Base-by-base conservation (phyloP, 495 filamentous ascomycete species). In the Paragyromitra xinjiangensis region DNA sequence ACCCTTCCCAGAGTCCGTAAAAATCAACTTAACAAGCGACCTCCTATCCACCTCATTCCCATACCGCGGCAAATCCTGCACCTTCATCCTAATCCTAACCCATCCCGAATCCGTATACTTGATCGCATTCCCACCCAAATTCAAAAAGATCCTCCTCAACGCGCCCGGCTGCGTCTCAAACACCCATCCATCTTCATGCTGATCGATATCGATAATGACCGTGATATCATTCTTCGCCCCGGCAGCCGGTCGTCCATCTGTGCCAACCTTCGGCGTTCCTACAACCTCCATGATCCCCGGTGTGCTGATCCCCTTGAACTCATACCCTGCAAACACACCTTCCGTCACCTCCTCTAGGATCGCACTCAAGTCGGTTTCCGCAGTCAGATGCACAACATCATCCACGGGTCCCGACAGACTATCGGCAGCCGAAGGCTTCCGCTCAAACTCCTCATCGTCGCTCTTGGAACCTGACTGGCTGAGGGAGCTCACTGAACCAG, bases 91-190 rank as follows among this genome's bases (percentile, higher is more conserved):
- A 14, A 95, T 83, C 5, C 87, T 86, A 40, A 96, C 91, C 64
- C 85, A 89, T 5, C 93, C 93, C 1, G 85, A 83, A 7, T 86
- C 86, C 6, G 91, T 94, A 77, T 93, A 94, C 78, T 96, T 96
- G 78, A 95, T 87, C 0, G 93, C 89, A 82, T 96, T 96, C 19
- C 93, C 91, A 68, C 93, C 90, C 1, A 95, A 75, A 78, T 96
- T 94, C 91, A 94, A 92, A 42, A 95, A 87, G 53, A 94, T 88
- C 2, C 93, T 88, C 19, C 91, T 87, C 50, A 93, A 83, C 2
- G 92, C 92, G 4, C 92, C 92, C 0, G 91, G 91, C 51, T 94
- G 91, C 0, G 90, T 89, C 4, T 85, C 85, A 82, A 92, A 93
- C 12, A 87, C 71, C 85, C 90, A 93, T 5, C 78, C 81, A 51